A percentile compares a stretch with the other conserved stretches of the same genome.
Evolutionary conservation across 2,329 filamentous ascomycete species (phyloP).

Genomic region (Hypoxylon sp.): DNA sequence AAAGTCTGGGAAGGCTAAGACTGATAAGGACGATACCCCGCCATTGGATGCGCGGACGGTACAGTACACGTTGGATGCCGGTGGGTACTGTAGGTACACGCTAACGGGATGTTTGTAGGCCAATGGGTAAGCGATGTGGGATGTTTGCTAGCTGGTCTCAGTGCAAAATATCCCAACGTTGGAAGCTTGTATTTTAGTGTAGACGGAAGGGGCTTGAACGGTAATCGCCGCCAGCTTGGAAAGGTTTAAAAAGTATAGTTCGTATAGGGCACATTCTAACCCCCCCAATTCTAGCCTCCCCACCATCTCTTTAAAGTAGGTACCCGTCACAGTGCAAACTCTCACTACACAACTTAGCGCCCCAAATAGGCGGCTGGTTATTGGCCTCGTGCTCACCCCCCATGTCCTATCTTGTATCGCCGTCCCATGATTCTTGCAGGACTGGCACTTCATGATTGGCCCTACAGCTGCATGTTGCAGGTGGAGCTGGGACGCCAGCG

Average conservation of each 20-base stretch:
- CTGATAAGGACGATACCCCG: conserved; percentile 44
- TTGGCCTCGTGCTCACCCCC: conserved; percentile 43
- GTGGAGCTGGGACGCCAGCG: conserved; percentile 54
- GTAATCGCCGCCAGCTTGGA: not conserved
- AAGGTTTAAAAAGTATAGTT: not conserved
- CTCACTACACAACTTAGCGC: conserved; percentile 15
- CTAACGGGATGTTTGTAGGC: conserved; percentile 12
- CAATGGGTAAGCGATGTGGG: conserved; percentile 11
- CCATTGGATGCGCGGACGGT: conserved; percentile 36
- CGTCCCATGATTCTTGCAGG: conserved; percentile 48
- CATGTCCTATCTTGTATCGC: conserved; percentile 41
- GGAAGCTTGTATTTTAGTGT: conserved; percentile 3
- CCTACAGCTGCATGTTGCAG: conserved; percentile 51
- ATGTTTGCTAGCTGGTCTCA: conserved; percentile 17
- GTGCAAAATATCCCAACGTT: conserved; percentile 7
- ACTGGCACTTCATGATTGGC: conserved; percentile 49
- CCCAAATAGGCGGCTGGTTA: conserved; percentile 39
- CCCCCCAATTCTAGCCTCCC: conserved; percentile 12
- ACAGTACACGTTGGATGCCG: conserved; percentile 31
- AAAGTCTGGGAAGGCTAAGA: conserved; percentile 30
- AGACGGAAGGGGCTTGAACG: conserved; percentile 6
- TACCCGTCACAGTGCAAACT: conserved; percentile 41
- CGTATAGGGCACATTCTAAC: not conserved
- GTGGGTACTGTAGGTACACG: conserved; percentile 19
- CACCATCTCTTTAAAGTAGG: conserved; percentile 22